phyloP scores from a whole-genome alignment of 2,329 filamentous ascomycete species.

The Penicillium sp. region DNA sequence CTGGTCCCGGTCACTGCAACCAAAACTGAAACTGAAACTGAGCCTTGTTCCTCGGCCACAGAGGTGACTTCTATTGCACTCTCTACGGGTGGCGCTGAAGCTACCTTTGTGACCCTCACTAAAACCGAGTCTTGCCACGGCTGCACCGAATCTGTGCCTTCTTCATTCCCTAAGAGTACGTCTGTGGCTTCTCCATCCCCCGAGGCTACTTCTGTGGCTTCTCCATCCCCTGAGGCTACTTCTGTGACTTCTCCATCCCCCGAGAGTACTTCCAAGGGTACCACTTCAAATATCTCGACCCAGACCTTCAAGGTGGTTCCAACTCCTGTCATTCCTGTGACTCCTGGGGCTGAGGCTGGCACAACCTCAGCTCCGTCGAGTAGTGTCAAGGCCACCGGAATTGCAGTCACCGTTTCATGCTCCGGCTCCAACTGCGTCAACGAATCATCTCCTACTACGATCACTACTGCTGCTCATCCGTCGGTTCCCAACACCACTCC shows the following conservation, averaged over 20 bases:
- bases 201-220: neutral
- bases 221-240: neutral
- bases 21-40: neutral
- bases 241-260: neutral
- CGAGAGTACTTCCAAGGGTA: neutral
- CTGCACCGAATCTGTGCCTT: neutral
- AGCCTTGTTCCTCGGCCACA: neutral
- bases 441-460: neutral
- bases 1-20: neutral
- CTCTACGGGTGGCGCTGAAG: neutral
- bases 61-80: neutral
- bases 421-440: neutral
- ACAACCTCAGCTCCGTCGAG: neutral
- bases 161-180: neutral
- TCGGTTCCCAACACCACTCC: neutral
- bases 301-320: no score
- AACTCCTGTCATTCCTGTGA: no score
- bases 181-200: neutral
- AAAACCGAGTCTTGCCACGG: slow-evolving; percentile 13
- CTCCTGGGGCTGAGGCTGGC: neutral
- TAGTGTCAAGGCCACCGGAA: neutral
- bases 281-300: neutral
- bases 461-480: neutral
- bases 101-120: slow-evolving; percentile 15
- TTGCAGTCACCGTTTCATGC: neutral